Evolutionary conservation across 768 basidiomycete species (phyloP), one percentile per base, ranked within the genome.

Genomic region (Podaxis rugospora): DNA sequence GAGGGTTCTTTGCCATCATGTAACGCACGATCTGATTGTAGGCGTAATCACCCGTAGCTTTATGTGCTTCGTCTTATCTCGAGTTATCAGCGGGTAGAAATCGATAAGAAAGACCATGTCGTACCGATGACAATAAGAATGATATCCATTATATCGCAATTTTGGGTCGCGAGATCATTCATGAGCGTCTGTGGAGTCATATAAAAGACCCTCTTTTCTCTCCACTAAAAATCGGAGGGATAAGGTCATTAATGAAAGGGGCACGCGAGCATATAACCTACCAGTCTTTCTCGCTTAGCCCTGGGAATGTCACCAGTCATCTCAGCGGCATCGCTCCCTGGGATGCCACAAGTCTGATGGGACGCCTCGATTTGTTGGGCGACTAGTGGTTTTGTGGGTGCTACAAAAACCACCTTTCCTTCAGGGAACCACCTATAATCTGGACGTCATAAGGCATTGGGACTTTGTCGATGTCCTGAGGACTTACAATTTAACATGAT

Each of bases 161-260:
- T 85, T 42, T 87, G 88, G 1, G 79, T 82, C 5, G 73, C 74
- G 21, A 98, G 76, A 69, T 99, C 97, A 62, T 96, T 96, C 62
- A 90, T 78, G 23, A 98, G 80, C 0, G 96, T 98, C 70, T 98
- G 97, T 0, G 95, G 94, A 0, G 95, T 98, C 87, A 95, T 94
- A 69, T 93, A 98, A 69, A 96, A 94, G 21, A 97, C 85, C 0
- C 93, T 80, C 68, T 92, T 93, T 66, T 88, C 82, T 62, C 78
- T 73, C 90, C 91, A 94, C 92, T 94, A 47, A 21, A 39, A 32
- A 32, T 32, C 14, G 9, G 21, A 42, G 14, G 11, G 25, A 7
- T 35, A 9, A 42, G 44, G 44, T 44, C n/a, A 11, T 9, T 10
- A 36, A 5, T 18, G 36, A 37, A 21, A 28, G 14, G 44, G 42